Evolutionary conservation across 306 rosid species (phyloP), one percentile per base, ranked within the genome.

Genomic region (peach (Prunus persica)): DNA sequence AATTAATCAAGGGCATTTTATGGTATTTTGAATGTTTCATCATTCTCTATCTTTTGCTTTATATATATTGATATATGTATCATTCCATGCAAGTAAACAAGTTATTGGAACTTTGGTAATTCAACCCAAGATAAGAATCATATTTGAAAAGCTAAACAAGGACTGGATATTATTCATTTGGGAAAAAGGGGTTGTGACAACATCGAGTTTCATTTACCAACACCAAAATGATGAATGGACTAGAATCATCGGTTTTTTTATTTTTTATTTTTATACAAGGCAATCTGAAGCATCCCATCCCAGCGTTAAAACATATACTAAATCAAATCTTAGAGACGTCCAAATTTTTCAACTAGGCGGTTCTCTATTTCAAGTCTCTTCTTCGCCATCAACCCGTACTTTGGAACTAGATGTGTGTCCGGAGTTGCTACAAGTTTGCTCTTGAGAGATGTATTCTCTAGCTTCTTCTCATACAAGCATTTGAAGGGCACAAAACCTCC

Each of bases 361-460:
- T 89, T 88, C 84, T 95, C 99, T 63, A 95, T 90, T 74, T 92
- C 96, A 22, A 85, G 83, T 79, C 99, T 89, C 91, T 92, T 95
- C 85, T 82, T 87, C 92, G 85, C 81, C 62, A 90, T 55, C 84
- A 84, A 66, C 52, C 81, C 82, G 61, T 95, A 92, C 75, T 83
- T 92, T 67, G 88, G 84, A 82, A 82, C 80, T 67, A 89, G 81
- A 49, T 84, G 81, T 22, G 61, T 62, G 71, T 89, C 92, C 12
- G 99, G 90, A 54, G 34, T 78, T 14, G 78, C 93, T 20, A 91
- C 78, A 9, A 90, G 92, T 78, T 87, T 92, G 87, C 92, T 84
- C 80, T 84, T 79, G 41, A 95, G 85, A 76, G 97, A 92, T 0
- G 97, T 81, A 81, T 86, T 79, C 76, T 84, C 92, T 71, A 83